Evolutionary conservation across 2,329 filamentous ascomycete genomes (phyloP).

Genomic region (Chalaropsis ovoidea): DNA sequence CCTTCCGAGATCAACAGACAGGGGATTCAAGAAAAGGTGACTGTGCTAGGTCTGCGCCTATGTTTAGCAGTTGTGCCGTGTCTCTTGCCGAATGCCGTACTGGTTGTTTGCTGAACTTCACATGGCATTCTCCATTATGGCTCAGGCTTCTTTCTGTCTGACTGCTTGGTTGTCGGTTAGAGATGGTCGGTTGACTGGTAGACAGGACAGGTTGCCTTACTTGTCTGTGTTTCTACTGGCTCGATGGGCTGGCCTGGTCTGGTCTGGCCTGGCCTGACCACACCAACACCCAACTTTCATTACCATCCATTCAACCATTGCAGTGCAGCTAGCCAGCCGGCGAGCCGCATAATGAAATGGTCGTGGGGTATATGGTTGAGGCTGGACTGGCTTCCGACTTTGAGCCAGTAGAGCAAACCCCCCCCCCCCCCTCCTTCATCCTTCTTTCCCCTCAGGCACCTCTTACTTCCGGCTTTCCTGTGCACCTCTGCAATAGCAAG

Average conservation of each 20-base stretch:
- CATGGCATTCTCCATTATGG: background rate
- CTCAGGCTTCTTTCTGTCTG: background rate
- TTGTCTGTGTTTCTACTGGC: conserved; percentile 6
- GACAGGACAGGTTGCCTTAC: conserved; percentile 3
- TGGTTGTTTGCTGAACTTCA: background rate
- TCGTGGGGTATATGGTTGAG: conserved; percentile 7
- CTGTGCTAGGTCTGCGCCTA: background rate
- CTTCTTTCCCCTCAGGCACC: conserved; percentile 5
- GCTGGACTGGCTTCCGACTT: conserved; percentile 1
- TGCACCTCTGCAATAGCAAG: background rate
- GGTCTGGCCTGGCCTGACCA: background rate
- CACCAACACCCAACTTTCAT: background rate
- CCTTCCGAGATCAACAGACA: background rate
- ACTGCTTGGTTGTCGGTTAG: conserved; percentile 6
- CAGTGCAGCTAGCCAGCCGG: conserved; percentile 2
- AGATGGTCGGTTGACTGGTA: background rate
- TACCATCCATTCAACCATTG: conserved; percentile 6
- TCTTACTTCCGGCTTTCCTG: conserved; percentile 3
- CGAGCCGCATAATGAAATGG: conserved; percentile 6
- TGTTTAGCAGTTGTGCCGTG: background rate
- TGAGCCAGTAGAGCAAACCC: conserved; percentile 3
- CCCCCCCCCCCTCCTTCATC: background rate
- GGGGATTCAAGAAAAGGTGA: background rate
- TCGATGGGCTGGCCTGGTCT: background rate
- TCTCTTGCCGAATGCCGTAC: background rate